Percentiles rank a stretch among this genome's conserved stretches.
phyloP scores from a whole-genome alignment of 169 alveolate species.

The Plasmodium vivax region DNA sequence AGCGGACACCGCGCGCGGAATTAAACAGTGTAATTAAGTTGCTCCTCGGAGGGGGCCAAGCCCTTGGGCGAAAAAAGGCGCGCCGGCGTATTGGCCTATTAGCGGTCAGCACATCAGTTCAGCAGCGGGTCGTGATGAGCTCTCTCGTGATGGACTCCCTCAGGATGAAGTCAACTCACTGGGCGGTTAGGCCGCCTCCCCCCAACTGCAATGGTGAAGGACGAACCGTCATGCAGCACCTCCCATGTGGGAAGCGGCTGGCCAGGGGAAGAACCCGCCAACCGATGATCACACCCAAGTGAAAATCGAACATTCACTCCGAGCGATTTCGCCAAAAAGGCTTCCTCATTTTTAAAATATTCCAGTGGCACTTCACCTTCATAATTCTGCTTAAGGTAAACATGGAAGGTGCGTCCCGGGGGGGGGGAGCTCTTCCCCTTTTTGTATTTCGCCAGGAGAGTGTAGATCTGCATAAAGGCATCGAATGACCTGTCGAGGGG shows the following conservation, averaged over 20 bases:
- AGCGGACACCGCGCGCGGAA: neutral
- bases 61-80: neutral
- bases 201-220: neutral
- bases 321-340: constrained; percentile 6
- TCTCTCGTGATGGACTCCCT: too few species aligned
- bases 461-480: neutral
- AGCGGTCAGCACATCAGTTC: too few species aligned
- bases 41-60: neutral
- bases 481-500: neutral
- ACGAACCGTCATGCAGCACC: neutral
- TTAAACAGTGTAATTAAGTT: neutral
- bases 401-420: neutral
- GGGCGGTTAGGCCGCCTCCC: neutral
- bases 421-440: neutral
- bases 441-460: constrained; percentile 7
- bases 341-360: constrained; percentile 34
- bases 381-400: neutral
- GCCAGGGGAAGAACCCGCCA: neutral
- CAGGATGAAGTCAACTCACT: too few species aligned
- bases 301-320: constrained; percentile 31
- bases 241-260: neutral
- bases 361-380: neutral
- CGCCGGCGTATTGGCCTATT: too few species aligned
- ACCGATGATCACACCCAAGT: neutral
- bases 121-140: neutral